Base-by-base conservation (phyloP, 768 basidiomycete genomes). In the Kwoniella pini region DNA sequence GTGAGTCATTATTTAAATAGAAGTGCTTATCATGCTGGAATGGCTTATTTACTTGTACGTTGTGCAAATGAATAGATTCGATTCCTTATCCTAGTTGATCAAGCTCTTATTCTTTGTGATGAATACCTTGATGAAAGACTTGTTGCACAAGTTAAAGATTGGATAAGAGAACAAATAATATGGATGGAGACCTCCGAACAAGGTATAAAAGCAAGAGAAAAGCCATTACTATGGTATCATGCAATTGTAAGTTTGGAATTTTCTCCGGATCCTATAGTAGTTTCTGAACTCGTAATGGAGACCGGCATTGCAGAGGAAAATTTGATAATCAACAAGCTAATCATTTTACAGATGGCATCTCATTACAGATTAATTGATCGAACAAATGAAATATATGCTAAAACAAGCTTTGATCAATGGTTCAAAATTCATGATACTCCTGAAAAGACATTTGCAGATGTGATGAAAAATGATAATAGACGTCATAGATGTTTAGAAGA, bases 141-240 rank as follows among this genome's bases (percentile, higher is more conserved):
- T 6, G 6, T 57, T 2, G 27, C 4, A 2, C 43, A 46, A 19
- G 24, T 49, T 4, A 38, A 49, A 27, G 21, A 9, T 15, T 57
- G 56, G 44, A 9, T 57, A 10, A 17, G 7, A 4, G 21, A 38
- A 9, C 56, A 57, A 19, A n/a, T 49, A 1, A 26, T 11, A 24
- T 57, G 56, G 46, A 57, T 57, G 56, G 31, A 27, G 22, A 22
- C 21, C 5, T 57, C 56, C 11, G 28, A 45, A n/a, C 56, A 57
- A 28, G 56, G 56, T n/a, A 10, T 57, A 10, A 21, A 46, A 24
- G 56, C 56, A 17, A 44, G 26, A 19, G 7, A 38, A 4, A 19
- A 24, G 17, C 48, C 38, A 33, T 15, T 45, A 3, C 26, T 49
- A n/a, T 49, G 45, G 56, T 57, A 57, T n/a, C 6, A 57, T 49